Base-by-base conservation (phyloP, 2,329 filamentous ascomycete genomes). In the Fusarium abutilonis region DNA sequence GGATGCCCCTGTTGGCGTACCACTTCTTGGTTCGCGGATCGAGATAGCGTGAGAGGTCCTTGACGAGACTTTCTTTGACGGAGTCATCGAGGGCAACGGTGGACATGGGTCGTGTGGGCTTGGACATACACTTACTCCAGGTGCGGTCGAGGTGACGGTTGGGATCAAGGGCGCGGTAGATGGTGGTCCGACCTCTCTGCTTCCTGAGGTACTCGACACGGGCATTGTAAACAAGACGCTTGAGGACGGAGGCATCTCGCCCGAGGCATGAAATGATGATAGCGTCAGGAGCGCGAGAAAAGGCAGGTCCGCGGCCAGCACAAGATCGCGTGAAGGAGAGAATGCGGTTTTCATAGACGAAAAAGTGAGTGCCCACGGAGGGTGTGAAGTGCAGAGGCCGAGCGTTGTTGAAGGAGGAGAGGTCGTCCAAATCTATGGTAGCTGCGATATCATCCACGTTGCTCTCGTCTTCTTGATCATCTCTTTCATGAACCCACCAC, bases 1-100 rank as follows among this genome's bases (percentile, higher is more conserved):
- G 64, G 9, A 67, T 67, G 6, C 64, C 61, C 11, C 64, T 39
- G 2, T 41, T 54, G 3, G 64, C 61, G 41, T 67, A 67, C 61
- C 61, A 64, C 10, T 47, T 50, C 19, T 56, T 61, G 0, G 61
- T 67, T 4, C 48, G 52, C 11, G 64, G 64, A 15, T 62, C 47
- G 11, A 67, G 13, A 26, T 67, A 67, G 4, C 61, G 60, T 4
- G 49, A 26, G 1, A 67, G 57, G n/a, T 67, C 64, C 7, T 44
- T 55, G 9, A 67, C 48, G 10, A 67, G 45, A 4, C 29, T 28
- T 28, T 67, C 38, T 9, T 67, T 67, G 29, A 65, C 23, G 1
- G 32, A 26, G 11, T 67, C 52, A 4, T 62, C 60, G 1, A 67
- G 51, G 2, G 58, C 60, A 17, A 67, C 63, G 5, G 64, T 67